Evolutionary conservation across 176 grass and related monocot genomes (phyloP), one percentile per base, ranked within the genome.

Genomic region (Eremochloa ophiuroides): DNA sequence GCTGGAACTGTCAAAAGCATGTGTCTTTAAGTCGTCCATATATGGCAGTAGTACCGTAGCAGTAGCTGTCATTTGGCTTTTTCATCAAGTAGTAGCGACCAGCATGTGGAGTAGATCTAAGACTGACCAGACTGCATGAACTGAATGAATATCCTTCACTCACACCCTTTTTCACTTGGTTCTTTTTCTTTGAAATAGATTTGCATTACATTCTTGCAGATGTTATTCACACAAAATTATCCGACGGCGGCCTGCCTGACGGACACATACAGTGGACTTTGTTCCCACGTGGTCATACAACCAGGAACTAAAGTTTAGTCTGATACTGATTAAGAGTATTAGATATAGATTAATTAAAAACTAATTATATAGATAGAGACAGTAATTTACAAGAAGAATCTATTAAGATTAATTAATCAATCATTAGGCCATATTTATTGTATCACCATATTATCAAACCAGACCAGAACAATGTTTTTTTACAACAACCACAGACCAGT

Each of bases 111-210:
- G n/a, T 35, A 51, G 71, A 55, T 23, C 29, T 30, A 6, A 53
- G 47, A 74, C 71, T 55, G 71, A 55, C 47, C 71, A 74, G 7
- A 74, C 71, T 33, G 27, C 41, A n/a, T n/a, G n/a, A n/a, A n/a
- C n/a, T n/a, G n/a, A n/a, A n/a, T n/a, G n/a, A n/a, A 11, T 58
- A 58, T 25, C 0, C 7, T 55, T 58, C 43, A 2, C 28, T 38
- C 23, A 25, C 15, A 23, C 11, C 17, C 55, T 59, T 59, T 59
- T n/a, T 59, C n/a, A n/a, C n/a, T n/a, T n/a, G n/a, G n/a, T n/a
- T n/a, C n/a, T n/a, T n/a, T n/a, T n/a, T n/a, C n/a, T n/a, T n/a
- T n/a, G n/a, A n/a, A n/a, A n/a, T 22, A 3, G 33, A 26, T 58
- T 58, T 58, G 53, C n/a, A n/a, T n/a, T n/a, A n/a, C n/a, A 9